phyloP scores from a whole-genome alignment of 2,329 filamentous ascomycete genomes.

The Podosphaera aphanis region DNA sequence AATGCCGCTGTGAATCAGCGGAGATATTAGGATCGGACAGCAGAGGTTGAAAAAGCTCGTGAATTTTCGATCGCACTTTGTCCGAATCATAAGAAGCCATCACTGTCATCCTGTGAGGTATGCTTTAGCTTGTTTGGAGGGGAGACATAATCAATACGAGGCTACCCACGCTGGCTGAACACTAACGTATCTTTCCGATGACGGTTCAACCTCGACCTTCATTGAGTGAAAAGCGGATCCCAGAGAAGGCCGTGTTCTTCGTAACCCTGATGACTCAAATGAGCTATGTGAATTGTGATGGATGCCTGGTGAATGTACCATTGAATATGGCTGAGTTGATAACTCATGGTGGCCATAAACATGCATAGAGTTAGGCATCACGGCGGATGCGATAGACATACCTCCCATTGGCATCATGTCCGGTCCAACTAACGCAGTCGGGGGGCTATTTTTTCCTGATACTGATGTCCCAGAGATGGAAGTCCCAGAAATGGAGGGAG shows the following conservation, averaged over 20 bases:
- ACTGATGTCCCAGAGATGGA: constrained; percentile 15
- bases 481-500: too few species aligned
- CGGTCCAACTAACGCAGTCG: constrained; percentile 9
- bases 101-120: constrained; percentile 12
- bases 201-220: constrained; percentile 8
- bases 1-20: constrained; percentile 17
- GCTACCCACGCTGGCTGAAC: constrained; percentile 6
- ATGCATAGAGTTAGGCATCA: constrained; percentile 13
- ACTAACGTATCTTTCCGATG: constrained; percentile 6
- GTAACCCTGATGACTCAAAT: constrained; percentile 17
- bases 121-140: constrained; percentile 7
- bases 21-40: constrained; percentile 16
- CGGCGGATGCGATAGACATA: constrained; percentile 15
- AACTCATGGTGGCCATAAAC: constrained; percentile 14
- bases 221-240: constrained; percentile 16
- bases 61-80: constrained; percentile 16
- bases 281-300: constrained; percentile 18
- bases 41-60: constrained; percentile 17
- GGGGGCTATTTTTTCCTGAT: constrained; percentile 14
- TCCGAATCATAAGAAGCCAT: constrained; percentile 16
- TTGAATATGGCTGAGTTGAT: constrained; percentile 16
- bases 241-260: constrained; percentile 15
- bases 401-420: constrained; percentile 15
- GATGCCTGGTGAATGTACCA: constrained; percentile 17
- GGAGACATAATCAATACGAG: not conserved